These are phyloP conservation scores for Aspergillus sp. DNA, from an alignment of 2,329 filamentous ascomycete species.

Conservation along the genomic window DNA sequence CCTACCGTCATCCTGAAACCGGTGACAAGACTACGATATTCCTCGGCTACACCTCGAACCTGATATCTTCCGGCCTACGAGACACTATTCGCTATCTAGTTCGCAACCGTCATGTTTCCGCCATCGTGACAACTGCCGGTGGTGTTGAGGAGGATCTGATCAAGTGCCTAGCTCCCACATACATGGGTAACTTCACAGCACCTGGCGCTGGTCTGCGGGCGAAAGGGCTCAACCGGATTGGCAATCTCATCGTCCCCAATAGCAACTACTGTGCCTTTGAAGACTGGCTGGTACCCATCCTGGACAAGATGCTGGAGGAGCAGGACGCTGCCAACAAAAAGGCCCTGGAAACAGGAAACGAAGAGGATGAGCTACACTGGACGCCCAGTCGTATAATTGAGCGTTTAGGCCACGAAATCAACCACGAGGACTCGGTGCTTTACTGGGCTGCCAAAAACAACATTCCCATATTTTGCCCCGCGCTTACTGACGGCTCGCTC, in stretches of 20 bases:
- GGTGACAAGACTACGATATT: slow-evolving; percentile 86
- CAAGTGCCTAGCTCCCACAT: slow-evolving; percentile 94
- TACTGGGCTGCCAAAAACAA: slow-evolving; percentile 98
- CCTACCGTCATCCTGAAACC: slow-evolving; percentile 78
- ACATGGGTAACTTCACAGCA: slow-evolving; percentile 81
- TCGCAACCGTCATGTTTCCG: slow-evolving; percentile 86
- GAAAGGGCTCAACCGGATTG: slow-evolving; percentile 91
- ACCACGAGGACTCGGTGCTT: slow-evolving; percentile 85
- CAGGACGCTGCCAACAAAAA: slow-evolving; percentile 76
- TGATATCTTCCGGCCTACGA: slow-evolving; percentile 92
- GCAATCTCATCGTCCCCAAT: slow-evolving; percentile 93
- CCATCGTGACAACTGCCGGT: slow-evolving; percentile 91
- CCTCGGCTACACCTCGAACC: slow-evolving; percentile 93
- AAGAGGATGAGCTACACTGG: slow-evolving; percentile 75
- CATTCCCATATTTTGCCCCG: slow-evolving; percentile 96
- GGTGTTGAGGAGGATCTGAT: slow-evolving; percentile 98
- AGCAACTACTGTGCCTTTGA: slow-evolving; percentile 97
- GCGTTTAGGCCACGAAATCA: slow-evolving; percentile 88
- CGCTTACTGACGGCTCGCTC: slow-evolving; percentile 88
- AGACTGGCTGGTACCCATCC: slow-evolving; percentile 93
- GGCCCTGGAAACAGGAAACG: slow-evolving; percentile 37
- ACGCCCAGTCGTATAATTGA: slow-evolving; percentile 91
- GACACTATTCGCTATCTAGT: slow-evolving; percentile 91
- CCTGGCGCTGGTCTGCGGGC: slow-evolving; percentile 74
- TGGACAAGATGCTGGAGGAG: slow-evolving; percentile 92